Evolutionary conservation across 2,329 filamentous ascomycete species (phyloP), one percentile per base, ranked within the genome.

Genomic region (Ophiocordyceps robertsii): DNA sequence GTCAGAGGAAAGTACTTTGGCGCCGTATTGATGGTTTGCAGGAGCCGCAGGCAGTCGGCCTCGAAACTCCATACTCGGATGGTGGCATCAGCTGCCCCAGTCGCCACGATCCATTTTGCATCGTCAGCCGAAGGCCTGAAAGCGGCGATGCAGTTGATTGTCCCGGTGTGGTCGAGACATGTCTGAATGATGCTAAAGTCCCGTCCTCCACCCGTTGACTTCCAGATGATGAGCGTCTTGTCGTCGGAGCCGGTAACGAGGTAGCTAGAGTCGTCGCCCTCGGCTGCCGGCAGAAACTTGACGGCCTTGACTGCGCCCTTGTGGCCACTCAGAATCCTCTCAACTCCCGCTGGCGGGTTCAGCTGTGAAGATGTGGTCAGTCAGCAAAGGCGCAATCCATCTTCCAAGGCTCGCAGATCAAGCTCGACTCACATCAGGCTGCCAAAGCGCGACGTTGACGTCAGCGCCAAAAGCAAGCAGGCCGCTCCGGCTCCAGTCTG

Each of bases 381-480:
- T 19, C 19, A 19, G 4, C 19, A 19, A 19, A 19, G 19, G 19
- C 4, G 19, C 17, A 5, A 10, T 17, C 19, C 14, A 16, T 17
- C 4, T 17, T 17, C 48, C 37, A 12, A 16, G 37, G n/a, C 12
- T 24, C 7, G 14, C 17, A 13, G 9, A 17, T 24, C 16, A 17
- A 5, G 29, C 13, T 39, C 38, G 45, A 65, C 79, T 63, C 70
- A 89, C 85, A 58, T 72, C 62, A 43, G 88, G 88, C 57, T 79
- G 70, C 92, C 92, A 98, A 35, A 96, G 58, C 37, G 88, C 90
- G 52, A 98, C 74, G 63, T 92, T 92, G 52, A 81, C 80, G 62
- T 93, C 86, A 9, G 89, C 82, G 29, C 92, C 92, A 65, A 86
- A 98, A 29, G 88, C 92, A 42, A 98, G 69, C 37, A 88, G 59